Conservation (phyloP, 2,329 filamentous ascomycete species). For the Penicillium griseofulvum region DNA sequence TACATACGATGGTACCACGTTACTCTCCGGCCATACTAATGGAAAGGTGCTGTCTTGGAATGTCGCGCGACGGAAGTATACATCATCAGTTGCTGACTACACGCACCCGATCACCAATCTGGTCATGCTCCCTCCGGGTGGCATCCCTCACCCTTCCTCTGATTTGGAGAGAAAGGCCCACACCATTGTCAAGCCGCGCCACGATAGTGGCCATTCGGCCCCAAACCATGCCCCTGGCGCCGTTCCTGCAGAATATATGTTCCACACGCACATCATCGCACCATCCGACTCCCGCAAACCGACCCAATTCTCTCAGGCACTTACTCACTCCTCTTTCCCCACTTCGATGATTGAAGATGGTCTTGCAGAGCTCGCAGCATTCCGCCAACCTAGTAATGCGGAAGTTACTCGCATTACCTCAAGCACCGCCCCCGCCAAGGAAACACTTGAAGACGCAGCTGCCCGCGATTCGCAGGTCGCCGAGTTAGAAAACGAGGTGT, state of each 20-base stretch:
- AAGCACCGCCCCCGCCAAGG: slow-evolving; percentile 7
- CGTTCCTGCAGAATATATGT: slow-evolving; percentile 44
- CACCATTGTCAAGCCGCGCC: slow-evolving; percentile 72
- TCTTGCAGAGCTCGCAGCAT: slow-evolving; percentile 38
- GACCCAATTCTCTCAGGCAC: slow-evolving; percentile 36
- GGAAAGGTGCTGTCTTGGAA: slow-evolving; percentile 82
- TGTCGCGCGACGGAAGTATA: slow-evolving; percentile 66
- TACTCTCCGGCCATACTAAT: slow-evolving; percentile 77
- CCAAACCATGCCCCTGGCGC: slow-evolving; percentile 34
- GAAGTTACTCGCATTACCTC: slow-evolving; percentile 18
- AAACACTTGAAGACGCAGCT: slow-evolving; percentile 17
- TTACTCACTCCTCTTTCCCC: slow-evolving; percentile 42
- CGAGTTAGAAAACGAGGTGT: slow-evolving; percentile 41
- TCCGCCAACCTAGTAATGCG: slow-evolving; percentile 25
- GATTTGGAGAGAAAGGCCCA: slow-evolving; percentile 51
- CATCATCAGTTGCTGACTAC: slow-evolving; percentile 66
- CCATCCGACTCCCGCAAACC: slow-evolving; percentile 14
- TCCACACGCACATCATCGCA: slow-evolving; percentile 39
- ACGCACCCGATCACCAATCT: slow-evolving; percentile 83
- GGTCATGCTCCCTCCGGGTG: slow-evolving; percentile 64
- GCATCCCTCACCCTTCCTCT: slow-evolving; percentile 39
- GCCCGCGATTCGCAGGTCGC: slow-evolving; percentile 29
- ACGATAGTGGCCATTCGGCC: slow-evolving; percentile 41
- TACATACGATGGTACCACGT: slow-evolving; percentile 75
- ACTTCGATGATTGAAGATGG: slow-evolving; percentile 41